These are phyloP conservation scores for Syncephalastrum monosporum DNA, from an alignment of 371 early-diverging fungal genomes.

Conservation along the genomic window DNA sequence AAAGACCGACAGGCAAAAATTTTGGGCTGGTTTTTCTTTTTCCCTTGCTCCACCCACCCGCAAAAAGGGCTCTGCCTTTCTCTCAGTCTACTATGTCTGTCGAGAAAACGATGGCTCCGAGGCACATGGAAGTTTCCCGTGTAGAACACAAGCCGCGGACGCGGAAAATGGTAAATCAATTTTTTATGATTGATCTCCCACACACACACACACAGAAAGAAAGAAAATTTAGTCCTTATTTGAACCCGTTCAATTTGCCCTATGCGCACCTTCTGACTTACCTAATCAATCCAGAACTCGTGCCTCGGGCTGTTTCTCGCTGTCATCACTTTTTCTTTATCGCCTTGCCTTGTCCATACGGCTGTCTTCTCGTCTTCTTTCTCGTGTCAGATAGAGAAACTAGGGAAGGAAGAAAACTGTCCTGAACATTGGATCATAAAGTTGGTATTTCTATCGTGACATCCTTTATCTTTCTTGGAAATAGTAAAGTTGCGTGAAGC, in stretches of 20 bases:
- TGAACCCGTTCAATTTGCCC: too few relatives aligned
- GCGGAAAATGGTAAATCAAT: neutral
- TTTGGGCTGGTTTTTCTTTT: conserved; percentile 1
- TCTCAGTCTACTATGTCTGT: too few relatives aligned
- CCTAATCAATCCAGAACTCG: neutral
- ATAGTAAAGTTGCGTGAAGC: too few relatives aligned
- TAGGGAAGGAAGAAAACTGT: too few relatives aligned
- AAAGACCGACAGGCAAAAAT: neutral
- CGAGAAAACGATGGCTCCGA: too few relatives aligned
- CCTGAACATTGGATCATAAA: too few relatives aligned
- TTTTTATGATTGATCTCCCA: neutral
- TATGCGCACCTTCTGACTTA: neutral
- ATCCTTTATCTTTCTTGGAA: too few relatives aligned
- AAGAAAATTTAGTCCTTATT: neutral
- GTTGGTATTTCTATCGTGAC: too few relatives aligned
- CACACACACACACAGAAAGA: neutral
- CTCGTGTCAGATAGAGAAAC: neutral
- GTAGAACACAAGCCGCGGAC: neutral
- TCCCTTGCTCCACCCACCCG: neutral
- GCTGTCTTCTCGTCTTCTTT: neutral
- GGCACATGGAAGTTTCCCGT: neutral
- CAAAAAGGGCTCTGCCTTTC: neutral
- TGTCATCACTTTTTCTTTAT: neutral
- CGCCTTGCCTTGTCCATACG: neutral
- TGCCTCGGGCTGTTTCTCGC: conserved; percentile 4